Percentiles rank a stretch among this genome's conserved stretches.
phyloP scores from a whole-genome alignment of 306 rosid species.

The Rosa multiflora region DNA sequence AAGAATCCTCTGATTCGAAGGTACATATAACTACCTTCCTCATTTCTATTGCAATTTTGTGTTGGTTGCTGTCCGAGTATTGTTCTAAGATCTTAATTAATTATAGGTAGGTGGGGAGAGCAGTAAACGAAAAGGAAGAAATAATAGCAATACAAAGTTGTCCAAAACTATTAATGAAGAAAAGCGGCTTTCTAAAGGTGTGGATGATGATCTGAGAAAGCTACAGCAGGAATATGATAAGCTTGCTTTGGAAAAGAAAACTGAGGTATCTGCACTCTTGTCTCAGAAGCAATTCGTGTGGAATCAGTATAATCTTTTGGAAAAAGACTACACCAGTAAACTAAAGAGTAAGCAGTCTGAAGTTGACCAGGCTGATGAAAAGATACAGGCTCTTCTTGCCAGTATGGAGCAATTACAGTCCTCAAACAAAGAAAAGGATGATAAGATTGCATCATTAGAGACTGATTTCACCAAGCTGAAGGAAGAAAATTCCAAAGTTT shows the following conservation, averaged over 20 bases:
- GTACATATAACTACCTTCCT: conserved; percentile 31
- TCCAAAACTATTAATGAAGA: conserved; percentile 21
- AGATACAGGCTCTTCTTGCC: conserved; percentile 48
- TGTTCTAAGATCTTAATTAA: conserved; percentile 30
- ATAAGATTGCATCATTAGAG: conserved; percentile 46
- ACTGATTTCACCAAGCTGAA: conserved; percentile 54
- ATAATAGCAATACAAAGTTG: conserved; percentile 27
- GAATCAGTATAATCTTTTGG: conserved; percentile 78
- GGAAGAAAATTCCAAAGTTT: conserved; percentile 48
- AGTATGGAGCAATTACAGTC: conserved; percentile 63
- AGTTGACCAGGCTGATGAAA: conserved; percentile 50
- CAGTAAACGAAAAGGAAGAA: conserved; percentile 22
- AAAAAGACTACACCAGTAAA: conserved; percentile 45
- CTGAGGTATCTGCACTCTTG: conserved; percentile 59
- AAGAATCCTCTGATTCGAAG: conserved; percentile 33
- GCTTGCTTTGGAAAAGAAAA: conserved; percentile 51
- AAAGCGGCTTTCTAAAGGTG: conserved; percentile 25
- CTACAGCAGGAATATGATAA: conserved; percentile 55
- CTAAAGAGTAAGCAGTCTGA: conserved; percentile 52
- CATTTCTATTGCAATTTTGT: conserved; percentile 7
- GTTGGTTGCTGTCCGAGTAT: conserved; percentile 4
- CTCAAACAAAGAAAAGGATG: conserved; percentile 56
- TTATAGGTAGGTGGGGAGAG: conserved; percentile 39
- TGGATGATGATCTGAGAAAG: conserved; percentile 41
- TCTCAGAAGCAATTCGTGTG: conserved; percentile 79